Evolutionary conservation across 192 early-diverging fungal species (phyloP).

Genomic region (Linnemannia hyalina): DNA sequence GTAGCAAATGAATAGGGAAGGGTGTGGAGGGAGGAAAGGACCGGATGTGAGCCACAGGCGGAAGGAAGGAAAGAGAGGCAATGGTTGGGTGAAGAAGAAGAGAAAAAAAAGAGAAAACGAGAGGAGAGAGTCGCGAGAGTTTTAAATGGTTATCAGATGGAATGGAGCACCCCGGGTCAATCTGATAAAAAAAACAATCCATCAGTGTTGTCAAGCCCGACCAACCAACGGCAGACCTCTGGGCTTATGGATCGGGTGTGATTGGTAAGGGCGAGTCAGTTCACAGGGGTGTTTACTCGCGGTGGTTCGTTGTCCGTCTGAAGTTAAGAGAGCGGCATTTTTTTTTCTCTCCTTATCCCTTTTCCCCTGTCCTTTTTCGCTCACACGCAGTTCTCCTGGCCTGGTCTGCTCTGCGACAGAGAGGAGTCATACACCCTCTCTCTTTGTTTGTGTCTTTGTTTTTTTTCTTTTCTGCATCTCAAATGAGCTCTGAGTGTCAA

Average conservation of each 20-base stretch:
- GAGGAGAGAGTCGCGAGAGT: neutral
- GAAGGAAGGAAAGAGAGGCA: neutral
- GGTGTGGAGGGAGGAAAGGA: neutral
- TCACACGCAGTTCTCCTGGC: neutral
- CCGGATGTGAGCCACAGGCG: neutral
- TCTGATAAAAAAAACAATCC: neutral
- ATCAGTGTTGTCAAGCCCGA: neutral
- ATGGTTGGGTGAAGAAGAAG: neutral
- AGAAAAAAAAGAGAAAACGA: conserved; percentile 7
- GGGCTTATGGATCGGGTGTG: conserved; percentile 1
- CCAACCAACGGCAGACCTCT: neutral
- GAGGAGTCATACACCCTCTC: neutral
- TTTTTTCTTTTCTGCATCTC: neutral
- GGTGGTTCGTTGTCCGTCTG: neutral
- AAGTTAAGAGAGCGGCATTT: neutral
- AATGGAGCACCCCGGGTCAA: neutral
- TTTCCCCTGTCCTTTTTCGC: neutral
- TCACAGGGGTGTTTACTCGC: neutral
- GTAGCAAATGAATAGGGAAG: neutral
- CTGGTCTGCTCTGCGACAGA: neutral
- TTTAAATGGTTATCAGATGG: conserved; percentile 8
- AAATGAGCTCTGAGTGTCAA: neutral
- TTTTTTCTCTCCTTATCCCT: neutral
- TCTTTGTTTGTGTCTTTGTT: neutral
- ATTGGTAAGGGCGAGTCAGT: neutral